Evolutionary conservation across 176 grass and related monocot species (phyloP), one percentile per base, ranked within the genome.

Genomic region (Aegilops tauschii): DNA sequence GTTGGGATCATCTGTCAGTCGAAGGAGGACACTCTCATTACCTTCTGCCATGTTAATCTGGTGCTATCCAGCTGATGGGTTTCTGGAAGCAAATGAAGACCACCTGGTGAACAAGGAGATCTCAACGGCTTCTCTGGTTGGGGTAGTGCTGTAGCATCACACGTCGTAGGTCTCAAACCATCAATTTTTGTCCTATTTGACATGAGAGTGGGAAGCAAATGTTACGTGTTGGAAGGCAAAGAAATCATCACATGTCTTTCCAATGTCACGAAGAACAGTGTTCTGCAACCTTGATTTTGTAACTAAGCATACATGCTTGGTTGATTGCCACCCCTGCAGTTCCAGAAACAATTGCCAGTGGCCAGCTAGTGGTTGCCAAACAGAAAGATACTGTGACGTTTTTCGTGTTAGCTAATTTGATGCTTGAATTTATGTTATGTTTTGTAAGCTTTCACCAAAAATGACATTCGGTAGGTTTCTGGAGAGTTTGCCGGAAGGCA

Each of bases 291-390:
- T 20, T 65, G 28, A 36, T 31, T 11, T 50, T 77, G 39, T 61
- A 80, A 47, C 78, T 49, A 61, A 69, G 87, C 77, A 77, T 78
- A 61, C 77, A 89, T 63, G 10, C 36, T 1, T 82, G 28, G 47
- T 81, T 45, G 76, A 69, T 16, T 84, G 21, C 9, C 69, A 16
- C 44, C 8, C 8, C 18, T 58, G 59, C 66, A 34, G 45, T 29
- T 29, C 21, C 21, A 25, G 7, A 62, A 62, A 11, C 20, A 62
- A 62, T 62, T 62, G 25, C 59, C n/a, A 62, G n/a, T 29, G 52
- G 50, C 52, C 5, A 27, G 4, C 37, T 21, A 30, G 52, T 62
- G 23, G 70, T 40, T 5, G 35, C 23, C 11, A 72, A 72, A 65
- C 27, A 29, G 27, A 65, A 9, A 30, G 29, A 14, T 13, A 65